Base-by-base conservation (phyloP, 495 filamentous ascomycete genomes). In the Bombardia bombarda region DNA sequence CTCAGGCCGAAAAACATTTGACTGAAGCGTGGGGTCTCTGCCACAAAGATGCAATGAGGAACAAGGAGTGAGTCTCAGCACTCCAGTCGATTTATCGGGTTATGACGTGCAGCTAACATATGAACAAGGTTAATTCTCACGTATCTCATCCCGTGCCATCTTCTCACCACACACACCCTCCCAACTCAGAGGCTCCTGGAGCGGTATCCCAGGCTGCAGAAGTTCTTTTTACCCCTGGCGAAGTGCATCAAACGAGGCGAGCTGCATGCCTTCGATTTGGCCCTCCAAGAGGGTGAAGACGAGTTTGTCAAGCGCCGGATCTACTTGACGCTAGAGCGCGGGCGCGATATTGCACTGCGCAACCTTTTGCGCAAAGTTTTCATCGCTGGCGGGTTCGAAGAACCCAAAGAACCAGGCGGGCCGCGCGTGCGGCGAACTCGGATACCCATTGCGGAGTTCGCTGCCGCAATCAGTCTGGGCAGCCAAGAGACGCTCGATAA, bases 251-350 rank as follows among this genome's bases (percentile, higher is more conserved):
- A 82, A 46, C 70, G 67, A 32, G 90, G 87, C 23, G 82, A 95
- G 47, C 80, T 98, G 3, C 71, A 77, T 23, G 83, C 79, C 16
- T 98, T 97, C 55, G 92, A 95, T 47, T 64, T 78, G 10, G 90
- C 90, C 8, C 79, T 98, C 43, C 70, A 75, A 18, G 79, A 80
- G 3, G 83, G 84, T 9, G 87, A 95, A 59, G 78, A 83, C 8
- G 85, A 92, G 43, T 95, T 96, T 42, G 88, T 97, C 35, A 90
- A 84, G 61, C 78, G 87, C n/a, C 84, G 93, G 16, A 95, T 97
- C 50, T 97, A 95, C 62, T 75, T 98, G 12, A 95, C 90, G 0
- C 74, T 98, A 0, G 92, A 98, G 50, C 79, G 92, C 6, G 87
- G 87, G 3, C 81, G 90, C 7, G 93, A 98, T 49, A 86, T 98